Evolutionary conservation across 495 filamentous ascomycete species (phyloP), one percentile per base, ranked within the genome.

Genomic region (Neurospora sp.): DNA sequence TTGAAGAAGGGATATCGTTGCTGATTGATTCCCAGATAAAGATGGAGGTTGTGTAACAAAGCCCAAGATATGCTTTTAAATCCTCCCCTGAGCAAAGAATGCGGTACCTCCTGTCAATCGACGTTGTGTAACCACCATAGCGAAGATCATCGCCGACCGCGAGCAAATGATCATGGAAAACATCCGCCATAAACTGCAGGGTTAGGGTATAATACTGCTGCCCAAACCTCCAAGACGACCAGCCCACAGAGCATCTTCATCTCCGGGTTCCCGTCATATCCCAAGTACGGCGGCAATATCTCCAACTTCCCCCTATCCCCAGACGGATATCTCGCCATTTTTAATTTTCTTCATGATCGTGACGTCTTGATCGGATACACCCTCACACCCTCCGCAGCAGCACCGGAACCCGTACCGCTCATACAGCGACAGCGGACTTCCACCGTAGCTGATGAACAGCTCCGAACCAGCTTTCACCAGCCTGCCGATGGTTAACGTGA

Each of bases 371-470:
- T 80, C 75, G 2, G 76, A 45, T 39, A 81, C 41, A 1, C 74
- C 72, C 7, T 18, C 40, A 38, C 82, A 83, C 9, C 74, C 77
- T 16, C 80, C 80, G 44, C 82, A 83, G 4, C 38, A 10, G 69
- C 82, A 83, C 0, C 72, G 61, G 68, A 83, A 83, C 0, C 82
- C 82, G 65, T 77, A 82, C 38, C 72, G 74, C 14, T 39, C 9
- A 65, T 80, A 82, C 1, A 83, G 75, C 8, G 72, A 39, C 16
- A 14, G 1, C 0, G 79, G 76, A 0, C 73, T 45, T 3, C 70
- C 59, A n/a, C 82, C 82, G 47, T 83, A 83, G 18, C 71, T 75
- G 14, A 83, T 77, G 10, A 74, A 72, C 3, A 83, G 75, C 71
- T 83, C 82, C 0, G 69, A 70, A 3, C 82, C 81, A 2, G 75